Base-by-base conservation (phyloP, 352 stramenopile genomes). In the Phytophthora pistaciae region DNA sequence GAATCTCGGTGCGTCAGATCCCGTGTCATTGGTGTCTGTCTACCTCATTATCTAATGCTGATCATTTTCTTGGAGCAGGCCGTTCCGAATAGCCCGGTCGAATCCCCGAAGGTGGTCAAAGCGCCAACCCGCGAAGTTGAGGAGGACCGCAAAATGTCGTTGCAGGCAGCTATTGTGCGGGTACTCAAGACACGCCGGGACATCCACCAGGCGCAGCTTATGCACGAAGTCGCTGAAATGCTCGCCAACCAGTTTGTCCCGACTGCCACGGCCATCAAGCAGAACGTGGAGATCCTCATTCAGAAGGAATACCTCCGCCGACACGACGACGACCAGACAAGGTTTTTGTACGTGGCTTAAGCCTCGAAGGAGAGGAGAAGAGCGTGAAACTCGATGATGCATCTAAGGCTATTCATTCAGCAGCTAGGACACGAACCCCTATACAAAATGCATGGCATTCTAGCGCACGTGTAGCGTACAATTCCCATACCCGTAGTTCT, bases 131-230 rank as follows among this genome's bases (percentile, higher is more conserved):
- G 85, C 11, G 90, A 95, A 75, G 85, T 96, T 50, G 83, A 92
- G 72, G 90, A 96, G 67, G 91, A 97, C 69, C 87, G 91, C 10
- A 97, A 94, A 59, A 96, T 96, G 90, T 79, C 88, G 27, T 78
- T 96, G 18, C 90, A 96, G 68, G 90, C 90, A 5, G 84, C 85
- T 9, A 95, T 96, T 23, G 90, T 96, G 29, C 90, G 90, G 8
- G 82, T 96, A 11, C 70, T 96, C 3, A 96, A 96, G 60, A 92
- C 90, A 10, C 85, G 90, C 44, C 83, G 91, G 18, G 91, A 97
- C 52, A 88, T 93, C 25, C 50, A 82, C 42, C 77, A 93, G 53
- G 53, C 74, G 2, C 85, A 94, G 46, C 70, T 96, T 1, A 65
- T 87, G 31, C 66, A 80, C 18, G 90, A 96, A 59, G 84, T 93